Evolutionary conservation across 2,329 filamentous ascomycete genomes (phyloP), one percentile per base, ranked within the genome.

Genomic region (Fusarium zealandicum): DNA sequence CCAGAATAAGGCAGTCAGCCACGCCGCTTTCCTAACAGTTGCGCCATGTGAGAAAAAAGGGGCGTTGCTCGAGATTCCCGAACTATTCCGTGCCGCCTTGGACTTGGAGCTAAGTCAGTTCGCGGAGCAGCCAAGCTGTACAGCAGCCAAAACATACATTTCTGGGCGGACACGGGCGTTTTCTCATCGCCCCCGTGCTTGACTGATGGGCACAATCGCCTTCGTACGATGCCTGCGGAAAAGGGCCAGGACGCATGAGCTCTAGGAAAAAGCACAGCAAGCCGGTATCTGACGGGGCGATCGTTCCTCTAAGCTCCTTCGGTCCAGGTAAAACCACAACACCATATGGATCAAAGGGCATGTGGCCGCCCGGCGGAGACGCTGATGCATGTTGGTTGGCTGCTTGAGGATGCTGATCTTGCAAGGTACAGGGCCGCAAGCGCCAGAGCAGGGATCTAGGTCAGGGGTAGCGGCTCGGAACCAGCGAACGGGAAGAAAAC

Each of bases 261-360:
- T 35, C 44, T 17, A 20, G 13, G 18, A 31, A 35, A 46, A 27
- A 54, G 31, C 28, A 45, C 57, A 52, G 33, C 43, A 16, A 47
- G 43, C 38, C 52, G 37, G 46, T 27, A 43, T 58, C 38, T 43
- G 57, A 57, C 43, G 42, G 61, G 45, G 51, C 47, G 57, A 64
- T 66, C 58, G 47, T 44, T 39, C 36, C 41, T 33, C 55, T 65
- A 64, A 41, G 35, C 65, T 54, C 31, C 41, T 66, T 66, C 49
- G 59, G 65, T 59, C 33, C 42, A 62, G 45, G 59, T 61, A 62
- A 68, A 64, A 68, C 61, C 45, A 31, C 56, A 65, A 55, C 51
- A 51, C 54, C 45, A 47, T 53, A 54, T 56, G 57, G 61, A 52
- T 31, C 53, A 36, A 48, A 51, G 61, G 61, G 61, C 61, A 58